Percentiles rank a stretch among this genome's conserved stretches.
Evolutionary conservation across 108 stramenopile species (phyloP).

Genomic region (Poteriospumella lacustris): DNA sequence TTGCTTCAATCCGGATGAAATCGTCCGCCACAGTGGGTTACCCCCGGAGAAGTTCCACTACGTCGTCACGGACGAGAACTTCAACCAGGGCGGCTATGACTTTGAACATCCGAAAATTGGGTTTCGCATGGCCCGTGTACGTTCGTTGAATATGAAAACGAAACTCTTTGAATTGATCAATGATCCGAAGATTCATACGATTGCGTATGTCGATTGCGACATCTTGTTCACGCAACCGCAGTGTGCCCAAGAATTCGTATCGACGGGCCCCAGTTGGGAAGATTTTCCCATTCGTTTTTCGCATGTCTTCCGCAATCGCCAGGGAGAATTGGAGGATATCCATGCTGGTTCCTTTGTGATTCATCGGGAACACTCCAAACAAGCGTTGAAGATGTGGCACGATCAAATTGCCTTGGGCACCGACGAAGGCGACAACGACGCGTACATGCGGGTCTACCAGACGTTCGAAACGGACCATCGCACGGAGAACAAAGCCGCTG

Average conservation of each 20-base stretch:
- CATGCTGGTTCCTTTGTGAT: slow-evolving; percentile 1
- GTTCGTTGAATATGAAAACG: background rate
- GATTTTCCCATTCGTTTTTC: background rate
- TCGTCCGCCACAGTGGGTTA: background rate
- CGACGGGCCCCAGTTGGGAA: background rate
- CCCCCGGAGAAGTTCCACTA: background rate
- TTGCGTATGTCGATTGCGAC: slow-evolving; percentile 17
- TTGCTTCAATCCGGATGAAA: background rate
- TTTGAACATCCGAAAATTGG: background rate
- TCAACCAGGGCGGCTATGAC: background rate
- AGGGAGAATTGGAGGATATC: too few species aligned
- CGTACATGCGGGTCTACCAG: background rate
- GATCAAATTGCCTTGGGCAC: background rate
- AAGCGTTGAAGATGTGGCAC: background rate
- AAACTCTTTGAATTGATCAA: background rate
- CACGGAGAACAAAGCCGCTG: too few species aligned
- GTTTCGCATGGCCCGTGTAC: background rate
- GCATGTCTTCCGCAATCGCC: background rate
- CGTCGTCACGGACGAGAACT: background rate
- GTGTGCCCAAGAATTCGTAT: slow-evolving; percentile 9
- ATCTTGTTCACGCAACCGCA: background rate
- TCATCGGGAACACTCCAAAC: background rate
- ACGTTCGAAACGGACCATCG: too few species aligned
- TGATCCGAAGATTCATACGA: background rate
- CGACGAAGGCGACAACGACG: background rate